Evolutionary conservation across 140 eudicot genomes (phyloP), one percentile per base, ranked within the genome.

Genomic region (Cichorium intybus): DNA sequence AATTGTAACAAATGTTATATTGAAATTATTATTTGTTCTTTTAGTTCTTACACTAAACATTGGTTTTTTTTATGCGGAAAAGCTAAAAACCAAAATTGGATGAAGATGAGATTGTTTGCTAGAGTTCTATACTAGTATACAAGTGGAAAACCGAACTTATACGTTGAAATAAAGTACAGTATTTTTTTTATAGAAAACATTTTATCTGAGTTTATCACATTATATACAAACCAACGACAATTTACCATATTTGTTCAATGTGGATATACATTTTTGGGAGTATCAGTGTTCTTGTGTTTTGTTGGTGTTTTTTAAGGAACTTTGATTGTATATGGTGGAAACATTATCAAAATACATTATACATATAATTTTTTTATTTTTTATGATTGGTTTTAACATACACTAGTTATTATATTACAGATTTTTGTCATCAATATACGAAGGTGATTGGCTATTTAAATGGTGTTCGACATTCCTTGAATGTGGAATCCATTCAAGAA

Each of bases 61-160:
- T 18, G 16, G 37, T n/a, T 17, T 14, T 37, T 14, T 21, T 73
- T 64, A 43, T 72, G 23, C 83, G 87, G 98, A 91, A 91, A 81
- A 87, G 98, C 52, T 78, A 79, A 79, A 91, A 87, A 56, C 82
- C 96, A 51, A 87, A 81, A 52, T 77, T 91, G 59, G 89, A 89
- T 56, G 98, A 91, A 74, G 96, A 91, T 59, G 98, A 91, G 77
- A 74, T 91, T 37, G 87, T 79, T 11, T 46, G 60, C 46, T 96
- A 96, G 24, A 79, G 89, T 51, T 60, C 89, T 47, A 70, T 70
- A 74, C 87, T 92, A 1, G 92, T 85, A 18, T 91, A 78, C 84
- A 91, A 87, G 75, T 91, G 98, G 98, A 79, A 83, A 50, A 74
- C 81, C 8, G 96, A 91, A 57, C 82, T 96, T 2, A 91, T 85